A percentile compares a stretch with the other conserved stretches of the same genome.
These are phyloP conservation scores for Halophytophthora batemanensis DNA, from an alignment of 352 stramenopile genomes.

Conservation along the genomic window DNA sequence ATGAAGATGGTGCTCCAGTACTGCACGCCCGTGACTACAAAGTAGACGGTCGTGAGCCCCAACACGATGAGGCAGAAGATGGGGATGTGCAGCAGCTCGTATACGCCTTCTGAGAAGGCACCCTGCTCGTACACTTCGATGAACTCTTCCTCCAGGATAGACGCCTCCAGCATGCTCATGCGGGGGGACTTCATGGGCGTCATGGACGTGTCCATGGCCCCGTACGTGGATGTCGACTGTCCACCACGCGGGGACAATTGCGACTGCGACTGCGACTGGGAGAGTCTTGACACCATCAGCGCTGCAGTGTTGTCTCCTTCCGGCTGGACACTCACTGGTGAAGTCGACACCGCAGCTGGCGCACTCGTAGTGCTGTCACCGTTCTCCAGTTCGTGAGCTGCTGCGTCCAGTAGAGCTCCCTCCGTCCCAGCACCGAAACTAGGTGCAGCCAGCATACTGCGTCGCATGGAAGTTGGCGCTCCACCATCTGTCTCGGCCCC, in stretches of 20 bases:
- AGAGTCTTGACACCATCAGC: conserved; percentile 22
- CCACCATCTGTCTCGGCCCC: conserved; percentile 23
- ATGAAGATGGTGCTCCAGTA: conserved; percentile 89
- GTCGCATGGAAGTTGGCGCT: conserved; percentile 27
- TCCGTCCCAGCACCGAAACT: conserved; percentile 22
- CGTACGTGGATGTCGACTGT: conserved; percentile 40
- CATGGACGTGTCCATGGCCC: conserved; percentile 44
- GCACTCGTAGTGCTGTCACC: conserved; percentile 11
- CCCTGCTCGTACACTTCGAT: conserved; percentile 68
- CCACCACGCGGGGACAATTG: neutral
- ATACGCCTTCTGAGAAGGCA: conserved; percentile 58
- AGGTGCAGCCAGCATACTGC: conserved; percentile 26
- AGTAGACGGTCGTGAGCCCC: conserved; percentile 79
- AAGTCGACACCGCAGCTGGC: conserved; percentile 14
- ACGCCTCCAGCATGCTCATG: conserved; percentile 57
- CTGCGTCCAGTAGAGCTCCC: conserved; percentile 18
- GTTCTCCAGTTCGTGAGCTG: conserved; percentile 20
- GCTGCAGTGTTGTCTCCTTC: conserved; percentile 6
- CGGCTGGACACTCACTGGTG: conserved; percentile 9
- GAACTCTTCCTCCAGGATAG: conserved; percentile 72
- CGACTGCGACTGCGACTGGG: conserved; percentile 15
- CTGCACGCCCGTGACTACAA: conserved; percentile 83
- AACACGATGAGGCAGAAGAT: conserved; percentile 79
- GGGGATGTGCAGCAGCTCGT: conserved; percentile 61
- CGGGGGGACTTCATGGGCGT: conserved; percentile 44